Conservation (phyloP, 257 asterid species). For the Orobanche coerulescens region DNA sequence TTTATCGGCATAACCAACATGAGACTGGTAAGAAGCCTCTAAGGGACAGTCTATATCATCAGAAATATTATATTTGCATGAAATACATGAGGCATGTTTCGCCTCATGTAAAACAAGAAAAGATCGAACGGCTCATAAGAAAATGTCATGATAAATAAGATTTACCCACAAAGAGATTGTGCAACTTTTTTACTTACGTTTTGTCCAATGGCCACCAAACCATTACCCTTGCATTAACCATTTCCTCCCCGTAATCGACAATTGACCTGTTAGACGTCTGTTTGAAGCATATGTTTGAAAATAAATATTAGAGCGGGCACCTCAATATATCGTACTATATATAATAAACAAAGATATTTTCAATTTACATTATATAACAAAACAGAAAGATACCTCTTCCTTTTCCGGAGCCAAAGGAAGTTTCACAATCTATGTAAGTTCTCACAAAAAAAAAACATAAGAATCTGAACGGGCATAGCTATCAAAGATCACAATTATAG, state of each 20-base stretch:
- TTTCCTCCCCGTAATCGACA: slow-evolving; percentile 23
- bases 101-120: neutral
- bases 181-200: slow-evolving; percentile 23
- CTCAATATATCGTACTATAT: neutral
- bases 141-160: neutral
- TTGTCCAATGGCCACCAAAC: slow-evolving; percentile 41
- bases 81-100: too few species aligned
- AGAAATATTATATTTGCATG: too few species aligned
- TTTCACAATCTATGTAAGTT: slow-evolving; percentile 7
- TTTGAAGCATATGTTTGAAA: neutral
- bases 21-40: too few species aligned
- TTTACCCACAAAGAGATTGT: too few species aligned
- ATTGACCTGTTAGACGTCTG: neutral
- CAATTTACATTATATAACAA: neutral
- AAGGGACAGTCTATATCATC: too few species aligned
- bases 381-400: slow-evolving; percentile 29
- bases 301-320: neutral
- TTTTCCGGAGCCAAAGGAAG: slow-evolving; percentile 3
- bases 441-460: neutral
- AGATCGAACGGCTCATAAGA: neutral
- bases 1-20: too few species aligned
- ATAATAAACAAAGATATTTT: neutral
- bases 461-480: too few species aligned
- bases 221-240: slow-evolving; percentile 23
- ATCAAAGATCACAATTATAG: slow-evolving; percentile 1